phyloP scores from a whole-genome alignment of 2,329 filamentous ascomycete genomes.

The Akanthomyces lecanii region DNA sequence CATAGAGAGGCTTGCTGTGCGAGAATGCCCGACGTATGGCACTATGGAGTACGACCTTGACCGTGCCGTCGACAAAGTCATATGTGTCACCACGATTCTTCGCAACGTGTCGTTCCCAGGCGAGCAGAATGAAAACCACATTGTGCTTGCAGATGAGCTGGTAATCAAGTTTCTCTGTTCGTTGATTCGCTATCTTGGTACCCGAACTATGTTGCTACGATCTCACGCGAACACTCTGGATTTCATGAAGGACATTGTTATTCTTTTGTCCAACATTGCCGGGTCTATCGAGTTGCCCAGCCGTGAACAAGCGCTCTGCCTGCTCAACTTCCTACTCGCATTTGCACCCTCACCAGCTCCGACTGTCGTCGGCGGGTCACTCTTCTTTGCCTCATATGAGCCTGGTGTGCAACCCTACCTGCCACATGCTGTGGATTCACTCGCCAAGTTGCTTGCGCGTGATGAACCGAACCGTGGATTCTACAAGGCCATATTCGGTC shows the following conservation, averaged over 20 bases:
- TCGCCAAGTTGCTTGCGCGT: constrained; percentile 86
- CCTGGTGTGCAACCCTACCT: constrained; percentile 81
- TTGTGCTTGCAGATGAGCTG: constrained; percentile 65
- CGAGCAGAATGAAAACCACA: constrained; percentile 60
- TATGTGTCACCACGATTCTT: constrained; percentile 88
- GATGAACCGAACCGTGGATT: constrained; percentile 89
- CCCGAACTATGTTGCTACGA: constrained; percentile 78
- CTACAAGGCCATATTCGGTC: constrained; percentile 76
- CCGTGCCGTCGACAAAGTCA: constrained; percentile 76
- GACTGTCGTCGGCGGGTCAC: constrained; percentile 46
- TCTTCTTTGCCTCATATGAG: constrained; percentile 78
- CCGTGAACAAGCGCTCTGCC: constrained; percentile 79
- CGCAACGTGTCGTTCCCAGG: constrained; percentile 86
- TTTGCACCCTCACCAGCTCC: constrained; percentile 81
- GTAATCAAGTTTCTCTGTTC: constrained; percentile 81
- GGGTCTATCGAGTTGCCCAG: constrained; percentile 75
- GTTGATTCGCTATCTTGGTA: constrained; percentile 82
- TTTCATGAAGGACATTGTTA: constrained; percentile 93
- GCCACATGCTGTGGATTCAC: constrained; percentile 80
- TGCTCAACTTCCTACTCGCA: constrained; percentile 83
- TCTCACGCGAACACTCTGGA: constrained; percentile 83
- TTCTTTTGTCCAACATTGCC: constrained; percentile 84
- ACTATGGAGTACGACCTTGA: constrained; percentile 77
- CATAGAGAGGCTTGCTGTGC: constrained; percentile 66
- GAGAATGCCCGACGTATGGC: constrained; percentile 70